Conservation (phyloP, 192 early-diverging fungal genomes). For the Linnemannia schmuckeri region DNA sequence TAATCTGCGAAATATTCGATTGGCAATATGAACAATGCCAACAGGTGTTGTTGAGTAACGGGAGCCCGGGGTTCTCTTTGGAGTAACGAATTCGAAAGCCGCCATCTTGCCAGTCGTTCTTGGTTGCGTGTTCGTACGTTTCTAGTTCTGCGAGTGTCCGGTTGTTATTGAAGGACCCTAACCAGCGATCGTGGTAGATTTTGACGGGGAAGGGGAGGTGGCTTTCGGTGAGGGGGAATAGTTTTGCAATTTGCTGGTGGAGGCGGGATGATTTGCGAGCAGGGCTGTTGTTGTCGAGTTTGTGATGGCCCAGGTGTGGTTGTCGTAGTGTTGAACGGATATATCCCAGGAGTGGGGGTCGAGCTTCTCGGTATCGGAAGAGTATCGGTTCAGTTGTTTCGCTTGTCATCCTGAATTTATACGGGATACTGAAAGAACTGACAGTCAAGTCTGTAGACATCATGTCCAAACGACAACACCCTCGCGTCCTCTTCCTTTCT, state of each 20-base stretch:
- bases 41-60: neutral
- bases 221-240: neutral
- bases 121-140: neutral
- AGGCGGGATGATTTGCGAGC: neutral
- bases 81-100: neutral
- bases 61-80: neutral
- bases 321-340: neutral
- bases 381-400: neutral
- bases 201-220: neutral
- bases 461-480: neutral
- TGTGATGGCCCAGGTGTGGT: neutral
- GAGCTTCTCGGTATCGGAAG: neutral
- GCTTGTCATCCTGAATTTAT: neutral
- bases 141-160: neutral
- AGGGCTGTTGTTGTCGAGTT: neutral
- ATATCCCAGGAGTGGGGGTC: neutral
- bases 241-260: neutral
- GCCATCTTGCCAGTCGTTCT: neutral
- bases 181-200: neutral
- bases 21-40: neutral
- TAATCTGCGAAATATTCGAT: neutral
- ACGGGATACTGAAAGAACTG: neutral
- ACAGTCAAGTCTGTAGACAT: neutral
- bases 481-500: neutral
- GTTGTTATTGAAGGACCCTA: neutral